A percentile compares a stretch with the other conserved stretches of the same genome.
These are phyloP conservation scores for Podila verticillata DNA, from an alignment of 192 early-diverging fungal genomes.

Conservation along the genomic window DNA sequence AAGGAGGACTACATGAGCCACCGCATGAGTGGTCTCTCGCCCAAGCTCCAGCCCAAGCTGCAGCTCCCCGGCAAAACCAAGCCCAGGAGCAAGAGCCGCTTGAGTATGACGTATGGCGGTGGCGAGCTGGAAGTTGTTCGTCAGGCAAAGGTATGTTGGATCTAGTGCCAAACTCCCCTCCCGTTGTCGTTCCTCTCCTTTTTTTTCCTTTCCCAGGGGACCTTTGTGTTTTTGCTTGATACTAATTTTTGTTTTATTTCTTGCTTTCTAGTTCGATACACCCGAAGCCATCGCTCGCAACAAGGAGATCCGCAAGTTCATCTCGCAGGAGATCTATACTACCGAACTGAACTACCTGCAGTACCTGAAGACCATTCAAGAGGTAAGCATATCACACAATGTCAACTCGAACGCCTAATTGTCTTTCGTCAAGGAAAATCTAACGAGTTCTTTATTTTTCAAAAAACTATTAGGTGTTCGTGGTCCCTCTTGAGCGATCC, in stretches of 20 bases:
- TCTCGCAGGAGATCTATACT: constrained; percentile 60
- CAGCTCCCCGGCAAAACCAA: constrained; percentile 23
- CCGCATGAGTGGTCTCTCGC: constrained; percentile 41
- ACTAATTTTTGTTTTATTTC: neutral
- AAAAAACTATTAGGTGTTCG: constrained; percentile 28
- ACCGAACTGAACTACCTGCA: constrained; percentile 61
- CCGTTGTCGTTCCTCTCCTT: neutral
- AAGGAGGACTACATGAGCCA: constrained; percentile 54
- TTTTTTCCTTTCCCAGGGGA: no score
- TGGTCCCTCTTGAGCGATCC: constrained; percentile 31
- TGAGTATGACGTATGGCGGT: constrained; percentile 50
- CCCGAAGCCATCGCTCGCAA: constrained; percentile 45
- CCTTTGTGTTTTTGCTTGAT: neutral
- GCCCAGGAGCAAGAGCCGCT: constrained; percentile 40
- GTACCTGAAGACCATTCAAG: constrained; percentile 57
- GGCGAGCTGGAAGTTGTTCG: constrained; percentile 43
- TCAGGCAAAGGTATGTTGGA: constrained; percentile 36
- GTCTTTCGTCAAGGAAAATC: no score
- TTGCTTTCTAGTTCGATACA: constrained; percentile 36
- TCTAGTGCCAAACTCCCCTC: neutral
- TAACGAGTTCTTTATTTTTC: no score
- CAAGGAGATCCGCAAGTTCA: constrained; percentile 55
- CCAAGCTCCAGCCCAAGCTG: constrained; percentile 15
- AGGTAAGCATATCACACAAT: constrained; percentile 32
- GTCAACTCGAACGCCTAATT: neutral